A percentile compares a stretch with the other conserved stretches of the same genome.
phyloP scores from a whole-genome alignment of 2,329 filamentous ascomycete species.

The Cadophora luteo-olivacea region DNA sequence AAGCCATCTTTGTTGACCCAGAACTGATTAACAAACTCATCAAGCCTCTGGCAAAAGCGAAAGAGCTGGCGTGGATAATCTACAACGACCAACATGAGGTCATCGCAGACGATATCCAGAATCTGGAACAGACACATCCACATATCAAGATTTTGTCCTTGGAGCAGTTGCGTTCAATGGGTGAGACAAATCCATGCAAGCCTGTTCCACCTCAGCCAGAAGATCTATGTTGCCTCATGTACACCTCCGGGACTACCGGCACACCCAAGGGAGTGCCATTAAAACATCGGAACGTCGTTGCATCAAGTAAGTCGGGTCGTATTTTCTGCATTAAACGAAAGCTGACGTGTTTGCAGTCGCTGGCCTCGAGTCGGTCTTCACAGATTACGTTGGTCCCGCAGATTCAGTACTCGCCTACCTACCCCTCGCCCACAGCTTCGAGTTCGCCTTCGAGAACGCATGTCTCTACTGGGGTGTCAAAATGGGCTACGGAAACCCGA shows the following conservation, averaged over 20 bases:
- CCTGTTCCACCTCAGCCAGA: slow-evolving; percentile 75
- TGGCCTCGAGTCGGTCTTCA: slow-evolving; percentile 79
- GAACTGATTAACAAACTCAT: slow-evolving; percentile 69
- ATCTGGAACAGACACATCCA: slow-evolving; percentile 61
- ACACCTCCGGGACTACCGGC: slow-evolving; percentile 89
- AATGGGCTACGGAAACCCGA: slow-evolving; percentile 89
- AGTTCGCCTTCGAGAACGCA: slow-evolving; percentile 93
- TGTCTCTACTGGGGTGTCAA: slow-evolving; percentile 88
- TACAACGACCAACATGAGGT: slow-evolving; percentile 58
- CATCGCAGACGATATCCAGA: slow-evolving; percentile 54
- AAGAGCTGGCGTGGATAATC: slow-evolving; percentile 57
- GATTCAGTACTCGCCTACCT: slow-evolving; percentile 89
- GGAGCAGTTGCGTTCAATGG: slow-evolving; percentile 57
- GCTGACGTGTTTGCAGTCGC: slow-evolving; percentile 59
- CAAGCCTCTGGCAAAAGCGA: slow-evolving; percentile 63
- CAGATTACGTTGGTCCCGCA: slow-evolving; percentile 74
- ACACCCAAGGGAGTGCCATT: slow-evolving; percentile 89
- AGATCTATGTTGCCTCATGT: slow-evolving; percentile 84
- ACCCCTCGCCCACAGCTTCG: slow-evolving; percentile 92
- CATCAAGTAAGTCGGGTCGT: slow-evolving; percentile 64
- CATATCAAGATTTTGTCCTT: slow-evolving; percentile 58
- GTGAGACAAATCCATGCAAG: slow-evolving; percentile 67
- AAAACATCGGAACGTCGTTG: slow-evolving; percentile 82
- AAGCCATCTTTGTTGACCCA: slow-evolving; percentile 86
- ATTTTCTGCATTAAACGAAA: neutral